Evolutionary conservation across 2,329 filamentous ascomycete species (phyloP).

Genomic region (Diaporthe sp.): DNA sequence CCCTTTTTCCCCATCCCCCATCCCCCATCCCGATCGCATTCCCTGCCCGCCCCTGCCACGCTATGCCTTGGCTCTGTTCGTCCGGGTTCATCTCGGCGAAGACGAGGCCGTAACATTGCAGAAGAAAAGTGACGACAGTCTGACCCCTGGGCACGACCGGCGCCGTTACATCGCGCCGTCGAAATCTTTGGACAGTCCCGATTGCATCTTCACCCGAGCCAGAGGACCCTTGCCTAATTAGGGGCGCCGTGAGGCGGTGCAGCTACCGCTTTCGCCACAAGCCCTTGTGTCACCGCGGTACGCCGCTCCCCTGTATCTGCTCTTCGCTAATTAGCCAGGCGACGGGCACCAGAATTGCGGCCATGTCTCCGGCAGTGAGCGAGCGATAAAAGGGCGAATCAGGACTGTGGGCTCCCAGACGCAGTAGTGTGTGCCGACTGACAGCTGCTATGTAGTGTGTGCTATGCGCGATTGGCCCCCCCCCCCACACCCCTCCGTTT

Average conservation of each 20-base stretch:
- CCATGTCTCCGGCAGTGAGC: not conserved
- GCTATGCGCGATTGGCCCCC: slow-evolving; percentile 19
- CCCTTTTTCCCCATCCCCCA: not conserved
- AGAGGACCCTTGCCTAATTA: slow-evolving; percentile 19
- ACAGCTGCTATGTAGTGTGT: not conserved
- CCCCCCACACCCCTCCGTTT: not conserved
- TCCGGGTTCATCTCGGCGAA: slow-evolving; percentile 34
- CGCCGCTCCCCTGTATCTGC: not conserved
- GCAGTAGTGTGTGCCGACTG: slow-evolving; percentile 3
- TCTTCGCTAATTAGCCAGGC: not conserved
- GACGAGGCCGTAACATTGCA: slow-evolving; percentile 23
- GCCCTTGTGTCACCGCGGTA: not conserved
- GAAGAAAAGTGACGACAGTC: slow-evolving; percentile 22
- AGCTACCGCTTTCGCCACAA: slow-evolving; percentile 19
- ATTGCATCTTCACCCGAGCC: slow-evolving; percentile 26
- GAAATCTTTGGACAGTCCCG: not conserved
- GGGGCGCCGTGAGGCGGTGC: slow-evolving; percentile 38
- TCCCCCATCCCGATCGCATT: not conserved
- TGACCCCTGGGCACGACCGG: slow-evolving; percentile 14
- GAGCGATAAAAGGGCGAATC: not conserved
- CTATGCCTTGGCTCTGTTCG: slow-evolving; percentile 23
- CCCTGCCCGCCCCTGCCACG: not conserved
- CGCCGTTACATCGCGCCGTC: slow-evolving; percentile 34
- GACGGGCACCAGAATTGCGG: slow-evolving; percentile 7
- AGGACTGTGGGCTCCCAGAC: not conserved